Base-by-base conservation (phyloP, 1,284 basidiomycete species). In the Ganoderma boninense region DNA sequence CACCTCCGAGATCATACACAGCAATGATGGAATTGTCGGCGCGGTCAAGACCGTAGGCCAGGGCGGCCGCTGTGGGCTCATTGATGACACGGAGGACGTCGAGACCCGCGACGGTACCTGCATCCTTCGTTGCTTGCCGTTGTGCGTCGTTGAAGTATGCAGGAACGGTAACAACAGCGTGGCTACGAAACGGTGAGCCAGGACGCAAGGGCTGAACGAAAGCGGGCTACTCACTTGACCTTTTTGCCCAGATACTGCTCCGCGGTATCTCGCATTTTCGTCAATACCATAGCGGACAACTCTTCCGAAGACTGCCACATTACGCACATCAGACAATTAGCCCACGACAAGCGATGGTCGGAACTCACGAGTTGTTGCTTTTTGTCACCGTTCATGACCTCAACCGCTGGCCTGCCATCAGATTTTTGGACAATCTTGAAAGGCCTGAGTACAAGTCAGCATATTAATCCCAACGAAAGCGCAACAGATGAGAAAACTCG, bases 141-240 rank as follows among this genome's bases (percentile, higher is more conserved):
- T 99, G 97, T 42, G 97, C 96, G 82, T 99, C 98, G 83, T 99
- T 99, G 90, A 99, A 99, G 86, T 99, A 99, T 0, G 97, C 97
- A 4, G 97, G 97, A 52, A 99, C 97, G 43, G 97, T 99, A 79
- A 98, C 87, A 77, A 99, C 97, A 67, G 90, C 90, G 67, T 92
- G 90, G 77, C 91, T 94, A 38, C 18, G 63, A 46, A 26, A 46
- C 65, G 20, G 52, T 68, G 18, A 65, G 23, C 16, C 8, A 38
- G 20, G 38, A 43, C 16, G 10, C 26, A 63, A n/a, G 60, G 29
- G 10, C 13, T 14, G 52, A 2, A 16, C 16, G 18, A 4, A 66
- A 20, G 3, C 7, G 29, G 61, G 67, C 72, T 44, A 89, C 93
- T 86, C 88, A 97, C 93, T 95, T 97, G 84, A 99, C 91, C 76